Evolutionary conservation across 1,284 basidiomycete species (phyloP), one percentile per base, ranked within the genome.

Genomic region (Pseudozyma sp.): DNA sequence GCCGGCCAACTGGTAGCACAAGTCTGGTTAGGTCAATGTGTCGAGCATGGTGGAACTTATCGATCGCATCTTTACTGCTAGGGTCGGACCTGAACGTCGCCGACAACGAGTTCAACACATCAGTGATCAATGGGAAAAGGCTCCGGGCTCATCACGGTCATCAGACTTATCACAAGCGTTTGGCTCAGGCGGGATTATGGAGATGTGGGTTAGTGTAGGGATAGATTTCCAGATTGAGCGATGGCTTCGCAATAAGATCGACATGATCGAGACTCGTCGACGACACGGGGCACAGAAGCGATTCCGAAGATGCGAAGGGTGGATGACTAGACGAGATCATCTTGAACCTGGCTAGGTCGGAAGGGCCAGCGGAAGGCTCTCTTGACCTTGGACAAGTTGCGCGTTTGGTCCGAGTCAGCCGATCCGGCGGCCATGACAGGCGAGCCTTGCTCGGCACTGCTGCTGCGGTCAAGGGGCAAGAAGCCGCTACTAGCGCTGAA

Each of bases 351-450:
- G n/a, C 57, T 66, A 11, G 72, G 72, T 31, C 72, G 63, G 59
- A 75, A 75, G 16, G 72, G 72, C 72, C 72, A 75, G 16, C 72
- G 72, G 49, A 75, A 75, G 21, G 72, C 72, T 47, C 72, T 65
- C 47, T 75, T 75, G 56, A 75, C 68, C 59, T 70, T 70, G 56
- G 63, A 67, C 25, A 70, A 9, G 45, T 75, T 75, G 38, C 66
- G 66, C 34, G 51, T 25, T 19, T 65, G 61, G 8, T 73, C 70
- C 12, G 51, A 35, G 47, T 69, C 65, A 19, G 18, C 61, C 13
- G 58, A 45, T 25, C 39, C 40, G 14, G 39, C 40, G 14, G 39
- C 40, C 21, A 49, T 11, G 31, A 35, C 55, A 47, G 54, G 43
- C 10, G 52, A 13, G 14, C 53, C 45, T 39, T 70, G 61, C 45